Base-by-base conservation (phyloP, 495 filamentous ascomycete species). In the Pseudomonodictys pantanalensis region DNA sequence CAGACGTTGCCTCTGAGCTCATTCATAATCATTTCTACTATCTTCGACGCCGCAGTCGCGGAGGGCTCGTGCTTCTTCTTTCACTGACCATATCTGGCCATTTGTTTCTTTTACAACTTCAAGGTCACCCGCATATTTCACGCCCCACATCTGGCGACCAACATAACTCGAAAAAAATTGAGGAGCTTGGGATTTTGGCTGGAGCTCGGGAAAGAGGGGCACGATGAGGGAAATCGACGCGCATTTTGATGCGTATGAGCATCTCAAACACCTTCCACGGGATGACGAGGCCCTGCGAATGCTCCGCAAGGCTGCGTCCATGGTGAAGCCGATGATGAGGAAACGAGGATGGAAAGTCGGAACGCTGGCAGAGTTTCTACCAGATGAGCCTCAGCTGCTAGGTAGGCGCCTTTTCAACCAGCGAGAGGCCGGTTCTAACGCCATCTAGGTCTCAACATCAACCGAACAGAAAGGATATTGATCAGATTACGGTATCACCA, bases 241-340 rank as follows among this genome's bases (percentile, higher is more conserved):
- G 15, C 72, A 91, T 12, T 81, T 97, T 60, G 76, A 76, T 11
- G 86, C 86, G 56, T 97, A 87, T 71, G 86, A 87, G 55, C 91
- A 97, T 77, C 79, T 96, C 35, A 83, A 78, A 57, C 74, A 84
- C 33, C 82, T 88, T 2, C 85, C 87, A 0, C 81, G 86, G 6
- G 83, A 88, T 56, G 78, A 85, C 9, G 89, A 95, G 58, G 93
- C 92, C n/a, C 78, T 97, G 11, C 77, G 83, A n/a, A 83, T 82
- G 39, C 79, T 97, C 11, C 87, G 83, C 59, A 92, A 90, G 71
- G 78, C 96, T 22, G 90, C 91, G 17, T 93, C 90, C 11, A 71
- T 96, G 12, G 92, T 97, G 41, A 98, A 96, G 71, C 93, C 93
- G 12, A 88, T 98, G 52, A 97, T 97, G 92, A 78, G 89, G 60